These are phyloP conservation scores for Coniophora puteana DNA, from an alignment of 1,284 basidiomycete species.

Conservation along the genomic window DNA sequence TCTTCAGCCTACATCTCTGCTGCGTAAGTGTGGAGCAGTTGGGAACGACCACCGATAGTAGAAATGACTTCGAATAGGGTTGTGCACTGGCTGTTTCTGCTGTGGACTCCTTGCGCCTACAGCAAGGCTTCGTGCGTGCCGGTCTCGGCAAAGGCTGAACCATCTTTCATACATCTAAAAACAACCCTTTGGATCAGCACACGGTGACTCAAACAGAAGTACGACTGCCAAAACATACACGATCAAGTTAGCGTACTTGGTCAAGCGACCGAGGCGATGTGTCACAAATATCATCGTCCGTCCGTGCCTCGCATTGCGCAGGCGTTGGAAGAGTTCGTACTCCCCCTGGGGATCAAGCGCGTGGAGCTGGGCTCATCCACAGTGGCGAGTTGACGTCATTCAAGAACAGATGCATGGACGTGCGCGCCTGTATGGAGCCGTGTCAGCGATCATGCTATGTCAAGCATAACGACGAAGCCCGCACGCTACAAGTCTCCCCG, in stretches of 20 bases:
- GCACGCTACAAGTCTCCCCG: constrained; percentile 39
- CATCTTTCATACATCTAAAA: constrained; percentile 57
- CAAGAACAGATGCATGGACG: constrained; percentile 42
- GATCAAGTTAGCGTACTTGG: constrained; percentile 58
- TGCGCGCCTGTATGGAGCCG: constrained; percentile 20
- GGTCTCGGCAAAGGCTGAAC: constrained; percentile 45
- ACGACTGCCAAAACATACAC: constrained; percentile 43
- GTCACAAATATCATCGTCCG: constrained; percentile 70
- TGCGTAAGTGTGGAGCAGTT: too few relatives aligned
- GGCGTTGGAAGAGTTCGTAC: constrained; percentile 45
- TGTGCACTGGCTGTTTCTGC: too few relatives aligned
- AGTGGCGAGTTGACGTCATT: constrained; percentile 40
- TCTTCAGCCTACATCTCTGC: too few relatives aligned
- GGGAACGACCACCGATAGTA: too few relatives aligned
- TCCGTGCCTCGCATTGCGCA: constrained; percentile 45
- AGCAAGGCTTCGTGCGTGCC: constrained; percentile 53
- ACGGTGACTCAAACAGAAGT: neutral
- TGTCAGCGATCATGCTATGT: constrained; percentile 1
- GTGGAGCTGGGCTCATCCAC: constrained; percentile 53
- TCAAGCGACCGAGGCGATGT: constrained; percentile 66
- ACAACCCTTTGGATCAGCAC: too few relatives aligned
- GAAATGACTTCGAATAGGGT: too few relatives aligned
- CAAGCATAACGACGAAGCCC: constrained; percentile 13
- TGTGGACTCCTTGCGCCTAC: too few relatives aligned
- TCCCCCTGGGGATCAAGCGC: constrained; percentile 51